Evolutionary conservation across 2,329 filamentous ascomycete species (phyloP).

Genomic region (Pseudohalonectria lignicola): DNA sequence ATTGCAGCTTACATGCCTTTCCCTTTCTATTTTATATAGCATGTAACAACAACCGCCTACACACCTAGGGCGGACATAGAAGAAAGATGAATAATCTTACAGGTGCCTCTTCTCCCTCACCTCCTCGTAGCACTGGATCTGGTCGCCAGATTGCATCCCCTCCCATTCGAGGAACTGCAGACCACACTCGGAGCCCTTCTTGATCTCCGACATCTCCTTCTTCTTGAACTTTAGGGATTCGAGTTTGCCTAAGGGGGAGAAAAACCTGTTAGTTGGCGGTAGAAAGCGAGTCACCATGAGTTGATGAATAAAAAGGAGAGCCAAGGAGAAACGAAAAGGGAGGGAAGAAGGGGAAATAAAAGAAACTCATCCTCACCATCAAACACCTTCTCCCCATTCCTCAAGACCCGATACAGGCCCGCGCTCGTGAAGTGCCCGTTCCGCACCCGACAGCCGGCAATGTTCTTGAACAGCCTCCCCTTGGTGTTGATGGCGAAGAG

Average conservation of each 20-base stretch:
- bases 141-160: constrained; percentile 69
- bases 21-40: too few species aligned
- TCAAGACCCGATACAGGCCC: constrained; percentile 58
- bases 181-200: constrained; percentile 88
- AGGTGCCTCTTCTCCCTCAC: constrained; percentile 55
- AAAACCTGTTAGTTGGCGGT: too few species aligned
- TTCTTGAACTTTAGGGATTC: constrained; percentile 82
- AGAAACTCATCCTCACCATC: constrained; percentile 57
- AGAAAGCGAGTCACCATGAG: too few species aligned
- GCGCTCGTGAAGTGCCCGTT: constrained; percentile 63
- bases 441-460: constrained; percentile 80
- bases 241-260: constrained; percentile 50
- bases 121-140: constrained; percentile 81
- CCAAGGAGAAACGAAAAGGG: constrained; percentile 1
- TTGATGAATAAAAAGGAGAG: too few species aligned
- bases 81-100: constrained; percentile 21
- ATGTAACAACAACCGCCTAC: too few species aligned
- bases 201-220: constrained; percentile 82
- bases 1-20: too few species aligned
- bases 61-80: too few species aligned
- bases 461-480: constrained; percentile 56
- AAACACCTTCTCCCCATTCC: constrained; percentile 60
- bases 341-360: neutral
- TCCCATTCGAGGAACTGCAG: constrained; percentile 75
- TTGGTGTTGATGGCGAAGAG: constrained; percentile 77